Percentiles rank a stretch among this genome's conserved stretches.
Conservation (phyloP, 2,329 filamentous ascomycete genomes). For the Beauveria medogensis region DNA sequence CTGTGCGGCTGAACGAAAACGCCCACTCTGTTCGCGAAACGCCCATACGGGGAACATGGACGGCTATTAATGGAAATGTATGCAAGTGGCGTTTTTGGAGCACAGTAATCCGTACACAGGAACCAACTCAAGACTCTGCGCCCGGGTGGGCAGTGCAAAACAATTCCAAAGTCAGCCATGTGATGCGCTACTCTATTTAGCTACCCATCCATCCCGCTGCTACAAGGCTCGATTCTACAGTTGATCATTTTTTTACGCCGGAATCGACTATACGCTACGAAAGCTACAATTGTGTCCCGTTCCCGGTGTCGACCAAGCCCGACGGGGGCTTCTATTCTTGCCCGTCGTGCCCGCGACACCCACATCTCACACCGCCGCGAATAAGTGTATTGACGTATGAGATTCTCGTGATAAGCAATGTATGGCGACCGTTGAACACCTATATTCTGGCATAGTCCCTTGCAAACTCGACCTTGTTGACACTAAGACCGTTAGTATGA, state of each 20-base stretch:
- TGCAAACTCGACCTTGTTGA: constrained; percentile 25
- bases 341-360: constrained; percentile 6
- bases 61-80: constrained; percentile 6
- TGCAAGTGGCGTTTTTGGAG: not conserved
- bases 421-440: not conserved
- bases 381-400: constrained; percentile 9
- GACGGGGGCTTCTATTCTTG: constrained; percentile 11
- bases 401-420: constrained; percentile 6
- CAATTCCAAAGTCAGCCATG: not conserved
- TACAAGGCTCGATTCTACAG: not conserved
- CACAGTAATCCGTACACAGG: not conserved
- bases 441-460: constrained; percentile 20
- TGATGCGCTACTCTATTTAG: not conserved
- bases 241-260: not conserved
- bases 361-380: constrained; percentile 11
- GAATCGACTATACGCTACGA: not conserved
- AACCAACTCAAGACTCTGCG: not conserved
- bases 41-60: not conserved
- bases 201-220: not conserved
- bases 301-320: constrained; percentile 5
- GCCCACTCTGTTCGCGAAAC: constrained; percentile 1
- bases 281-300: not conserved
- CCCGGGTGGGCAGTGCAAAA: not conserved
- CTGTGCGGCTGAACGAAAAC: constrained; percentile 3
- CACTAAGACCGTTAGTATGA: constrained; percentile 14